Base-by-base conservation (phyloP, 2,329 filamentous ascomycete genomes). In the Zymoseptoria crescenta region DNA sequence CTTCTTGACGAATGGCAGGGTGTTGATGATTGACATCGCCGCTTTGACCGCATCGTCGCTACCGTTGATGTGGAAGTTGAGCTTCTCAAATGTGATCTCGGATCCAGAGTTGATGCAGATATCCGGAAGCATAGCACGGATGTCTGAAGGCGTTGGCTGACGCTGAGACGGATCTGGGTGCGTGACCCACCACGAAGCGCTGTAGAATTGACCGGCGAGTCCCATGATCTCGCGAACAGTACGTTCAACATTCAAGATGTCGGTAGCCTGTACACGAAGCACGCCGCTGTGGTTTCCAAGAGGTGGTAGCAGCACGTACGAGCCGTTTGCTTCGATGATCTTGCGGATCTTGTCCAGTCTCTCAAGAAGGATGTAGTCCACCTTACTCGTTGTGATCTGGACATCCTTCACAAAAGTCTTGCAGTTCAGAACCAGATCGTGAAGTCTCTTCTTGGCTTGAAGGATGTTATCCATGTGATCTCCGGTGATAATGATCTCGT, bases 91-190 rank as follows among this genome's bases (percentile, higher is more conserved):
- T 56, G 89, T 89, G 61, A 97, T 85, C 70, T 99, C 94, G 45
- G 93, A 93, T 67, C 93, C 92, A 2, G 93, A 96, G 73, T 96
- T 96, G 72, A 92, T 91, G 73, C 92, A 97, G 62, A 99, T 96
- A 69, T 97, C 92, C 16, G 89, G 88, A 13, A 99, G 83, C 86
- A 97, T 96, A n/a, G 86, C 83, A 60, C 90, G 85, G 62, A 96
- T 86, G 62, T 97, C 91, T 52, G 80, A 78, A 49, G 83, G 77
- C 6, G 77, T 86, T 62, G 76, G 88, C 68, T 78, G 80, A 73
- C 74, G 87, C 69, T 84, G 83, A 13, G 78, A 77, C 45, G 84
- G 79, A 62, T 94, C 89, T 13, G 86, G 83, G 69, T 90, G 86
- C 70, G 91, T 87, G 66, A 96, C 88, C 83, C 91, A 96, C 93